These are phyloP conservation scores for Macrophomina pseudophaseolina DNA, from an alignment of 2,329 filamentous ascomycete species.

Conservation along the genomic window DNA sequence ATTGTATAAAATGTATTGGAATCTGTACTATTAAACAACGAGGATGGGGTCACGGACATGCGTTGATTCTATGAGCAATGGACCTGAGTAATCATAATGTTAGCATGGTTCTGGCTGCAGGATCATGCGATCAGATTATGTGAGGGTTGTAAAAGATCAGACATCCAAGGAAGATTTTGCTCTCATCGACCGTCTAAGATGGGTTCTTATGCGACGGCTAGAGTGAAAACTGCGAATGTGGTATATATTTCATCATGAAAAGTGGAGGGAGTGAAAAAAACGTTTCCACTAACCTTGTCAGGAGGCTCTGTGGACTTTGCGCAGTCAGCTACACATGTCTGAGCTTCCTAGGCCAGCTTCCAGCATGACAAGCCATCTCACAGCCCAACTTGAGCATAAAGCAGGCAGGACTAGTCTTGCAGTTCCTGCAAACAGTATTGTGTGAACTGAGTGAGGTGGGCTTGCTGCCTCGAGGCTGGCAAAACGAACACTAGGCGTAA, in stretches of 20 bases:
- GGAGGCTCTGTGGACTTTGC: background rate
- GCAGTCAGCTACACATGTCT: background rate
- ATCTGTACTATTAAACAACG: background rate
- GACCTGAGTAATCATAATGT: background rate
- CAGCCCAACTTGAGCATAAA: background rate
- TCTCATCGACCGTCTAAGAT: conserved; percentile 43
- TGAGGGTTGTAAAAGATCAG: conserved; percentile 33
- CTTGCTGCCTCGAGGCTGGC: background rate
- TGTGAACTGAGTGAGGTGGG: background rate
- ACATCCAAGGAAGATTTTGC: conserved; percentile 50
- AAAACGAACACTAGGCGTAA: background rate
- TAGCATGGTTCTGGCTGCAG: background rate
- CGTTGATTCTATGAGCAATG: background rate
- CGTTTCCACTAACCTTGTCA: conserved; percentile 5
- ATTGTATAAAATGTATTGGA: background rate
- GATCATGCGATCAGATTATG: background rate
- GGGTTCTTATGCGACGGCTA: conserved; percentile 48
- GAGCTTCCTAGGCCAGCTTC: background rate
- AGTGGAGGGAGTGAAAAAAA: background rate
- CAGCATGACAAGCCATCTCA: background rate
- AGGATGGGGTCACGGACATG: too few species aligned
- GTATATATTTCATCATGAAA: conserved; percentile 31
- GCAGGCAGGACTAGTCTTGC: background rate
- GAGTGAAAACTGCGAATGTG: conserved; percentile 33
- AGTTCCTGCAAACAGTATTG: background rate